Evolutionary conservation across 495 filamentous ascomycete species (phyloP).

Genomic region (Diplogelasinospora grovesii): DNA sequence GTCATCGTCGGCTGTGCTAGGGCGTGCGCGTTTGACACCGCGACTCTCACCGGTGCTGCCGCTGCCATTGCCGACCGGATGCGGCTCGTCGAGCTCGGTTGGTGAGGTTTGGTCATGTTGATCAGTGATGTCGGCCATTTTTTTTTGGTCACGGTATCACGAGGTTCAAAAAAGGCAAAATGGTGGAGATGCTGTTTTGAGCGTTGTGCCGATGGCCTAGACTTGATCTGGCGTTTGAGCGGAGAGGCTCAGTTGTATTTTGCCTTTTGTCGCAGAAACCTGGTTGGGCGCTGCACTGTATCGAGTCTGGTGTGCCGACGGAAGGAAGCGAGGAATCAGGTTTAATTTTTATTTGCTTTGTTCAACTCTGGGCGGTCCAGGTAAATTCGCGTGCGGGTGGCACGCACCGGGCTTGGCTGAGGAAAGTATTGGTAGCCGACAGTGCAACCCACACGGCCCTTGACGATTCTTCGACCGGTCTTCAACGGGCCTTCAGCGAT

Average conservation of each 20-base stretch:
- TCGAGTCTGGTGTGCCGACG: slow-evolving; percentile 45
- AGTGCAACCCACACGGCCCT: slow-evolving; percentile 17
- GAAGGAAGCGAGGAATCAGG: slow-evolving; percentile 42
- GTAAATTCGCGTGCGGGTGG: slow-evolving; percentile 25
- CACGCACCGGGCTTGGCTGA: slow-evolving; percentile 21
- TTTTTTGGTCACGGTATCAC: slow-evolving; percentile 41
- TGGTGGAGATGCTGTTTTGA: slow-evolving; percentile 52
- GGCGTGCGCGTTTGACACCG: slow-evolving; percentile 84
- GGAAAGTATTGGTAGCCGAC: slow-evolving; percentile 16
- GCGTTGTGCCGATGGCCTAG: slow-evolving; percentile 53
- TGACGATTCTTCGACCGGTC: too few species aligned
- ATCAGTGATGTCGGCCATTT: slow-evolving; percentile 58
- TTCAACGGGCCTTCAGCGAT: too few species aligned
- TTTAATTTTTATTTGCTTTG: slow-evolving; percentile 37
- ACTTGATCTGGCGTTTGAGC: slow-evolving; percentile 51
- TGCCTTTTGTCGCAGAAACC: slow-evolving; percentile 46
- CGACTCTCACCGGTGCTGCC: slow-evolving; percentile 56
- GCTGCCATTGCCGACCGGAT: slow-evolving; percentile 58
- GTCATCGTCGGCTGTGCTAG: slow-evolving; percentile 81
- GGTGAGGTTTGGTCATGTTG: slow-evolving; percentile 54
- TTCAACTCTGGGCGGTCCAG: slow-evolving; percentile 22
- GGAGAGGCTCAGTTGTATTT: too few species aligned
- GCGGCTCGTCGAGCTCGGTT: slow-evolving; percentile 55
- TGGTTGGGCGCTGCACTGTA: slow-evolving; percentile 47
- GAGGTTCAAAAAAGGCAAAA: slow-evolving; percentile 38